These are phyloP conservation scores for Neltuma alba DNA, from an alignment of 306 rosid species.

Conservation along the genomic window DNA sequence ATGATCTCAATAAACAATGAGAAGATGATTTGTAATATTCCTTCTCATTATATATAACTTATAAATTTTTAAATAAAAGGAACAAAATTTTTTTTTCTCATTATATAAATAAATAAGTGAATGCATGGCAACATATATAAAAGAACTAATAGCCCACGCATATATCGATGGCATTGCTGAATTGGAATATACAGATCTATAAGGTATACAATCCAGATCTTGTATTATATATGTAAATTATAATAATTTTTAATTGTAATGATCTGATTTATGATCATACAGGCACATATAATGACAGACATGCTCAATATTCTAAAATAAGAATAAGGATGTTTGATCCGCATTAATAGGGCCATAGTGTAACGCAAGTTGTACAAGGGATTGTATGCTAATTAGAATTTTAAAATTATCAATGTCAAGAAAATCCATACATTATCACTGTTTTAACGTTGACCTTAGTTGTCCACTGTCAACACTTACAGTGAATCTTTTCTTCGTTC, in stretches of 20 bases:
- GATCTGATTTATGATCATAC: neutral
- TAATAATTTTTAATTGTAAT: neutral
- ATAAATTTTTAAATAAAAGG: neutral
- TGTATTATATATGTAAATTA: neutral
- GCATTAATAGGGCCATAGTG: conserved; percentile 64
- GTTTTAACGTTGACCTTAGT: conserved; percentile 63
- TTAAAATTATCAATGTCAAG: neutral
- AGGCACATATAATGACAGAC: conserved; percentile 58
- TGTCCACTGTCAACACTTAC: conserved; percentile 26
- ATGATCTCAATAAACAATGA: neutral
- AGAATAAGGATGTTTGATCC: conserved; percentile 61
- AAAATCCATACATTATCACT: conserved; percentile 39
- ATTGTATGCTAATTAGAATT: conserved; percentile 26
- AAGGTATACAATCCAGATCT: neutral
- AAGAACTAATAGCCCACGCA: neutral
- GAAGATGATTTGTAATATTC: neutral
- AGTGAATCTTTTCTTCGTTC: conserved; percentile 49
- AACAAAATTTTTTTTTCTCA: neutral
- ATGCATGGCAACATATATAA: neutral
- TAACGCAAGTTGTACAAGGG: conserved; percentile 42
- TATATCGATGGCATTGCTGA: neutral
- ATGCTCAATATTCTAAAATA: conserved; percentile 67
- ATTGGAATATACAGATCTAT: neutral
- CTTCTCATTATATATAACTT: neutral
- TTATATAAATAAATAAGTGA: neutral